phyloP scores from a whole-genome alignment of 1,284 basidiomycete genomes.

The Waitea zeae region DNA sequence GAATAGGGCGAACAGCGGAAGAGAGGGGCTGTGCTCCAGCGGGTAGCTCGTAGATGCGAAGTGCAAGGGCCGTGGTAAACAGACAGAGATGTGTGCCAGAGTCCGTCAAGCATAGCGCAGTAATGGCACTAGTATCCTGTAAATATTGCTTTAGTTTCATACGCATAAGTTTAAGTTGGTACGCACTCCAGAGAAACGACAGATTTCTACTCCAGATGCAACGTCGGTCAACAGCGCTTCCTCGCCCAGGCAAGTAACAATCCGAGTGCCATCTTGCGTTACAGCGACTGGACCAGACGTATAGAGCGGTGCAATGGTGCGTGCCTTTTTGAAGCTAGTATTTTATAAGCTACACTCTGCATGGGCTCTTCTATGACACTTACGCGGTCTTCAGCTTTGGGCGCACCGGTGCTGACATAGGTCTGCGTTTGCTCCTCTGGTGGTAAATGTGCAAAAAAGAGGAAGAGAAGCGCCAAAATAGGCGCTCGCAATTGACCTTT shows the following conservation, averaged over 20 bases:
- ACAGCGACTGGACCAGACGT: constrained; percentile 78
- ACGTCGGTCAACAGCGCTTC: constrained; percentile 76
- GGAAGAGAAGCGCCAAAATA: too few species aligned
- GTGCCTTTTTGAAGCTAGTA: constrained; percentile 54
- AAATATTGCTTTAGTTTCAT: constrained; percentile 1
- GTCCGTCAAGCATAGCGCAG: constrained; percentile 49
- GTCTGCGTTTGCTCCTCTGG: too few species aligned
- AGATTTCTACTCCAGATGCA: constrained; percentile 55
- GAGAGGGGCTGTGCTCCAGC: constrained; percentile 20
- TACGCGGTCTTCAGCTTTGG: constrained; percentile 46
- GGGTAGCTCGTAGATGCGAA: constrained; percentile 52
- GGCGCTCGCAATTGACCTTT: too few species aligned
- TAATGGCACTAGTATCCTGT: constrained; percentile 52
- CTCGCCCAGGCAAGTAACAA: constrained; percentile 80
- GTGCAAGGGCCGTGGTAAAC: constrained; percentile 55
- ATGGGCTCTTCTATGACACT: constrained; percentile 10
- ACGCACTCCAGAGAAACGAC: constrained; percentile 70
- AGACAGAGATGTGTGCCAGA: constrained; percentile 40
- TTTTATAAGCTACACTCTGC: constrained; percentile 3
- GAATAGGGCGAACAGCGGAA: constrained; percentile 40
- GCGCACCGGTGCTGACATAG: constrained; percentile 13
- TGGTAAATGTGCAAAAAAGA: too few species aligned
- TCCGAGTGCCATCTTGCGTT: constrained; percentile 59
- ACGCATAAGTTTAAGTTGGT: neutral
- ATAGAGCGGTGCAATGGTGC: constrained; percentile 65